Percentiles rank a stretch among this genome's conserved stretches.
Evolutionary conservation across 2,329 filamentous ascomycete genomes (phyloP).

Genomic region (Aspergillus aculeatus): DNA sequence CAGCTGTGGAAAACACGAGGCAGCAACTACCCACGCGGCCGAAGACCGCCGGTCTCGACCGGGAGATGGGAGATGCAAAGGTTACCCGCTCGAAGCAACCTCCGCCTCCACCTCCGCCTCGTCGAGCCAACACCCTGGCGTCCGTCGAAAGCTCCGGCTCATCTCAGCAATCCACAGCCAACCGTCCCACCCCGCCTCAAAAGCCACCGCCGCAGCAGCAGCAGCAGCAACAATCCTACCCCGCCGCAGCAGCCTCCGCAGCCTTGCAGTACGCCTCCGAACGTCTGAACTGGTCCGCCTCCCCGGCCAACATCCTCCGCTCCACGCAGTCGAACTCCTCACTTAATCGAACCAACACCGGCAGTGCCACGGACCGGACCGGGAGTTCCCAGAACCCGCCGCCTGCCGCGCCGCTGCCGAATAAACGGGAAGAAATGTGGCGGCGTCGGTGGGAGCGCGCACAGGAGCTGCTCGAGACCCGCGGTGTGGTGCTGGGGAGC

Average conservation of each 20-base stretch:
- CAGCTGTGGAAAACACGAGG: constrained; percentile 8
- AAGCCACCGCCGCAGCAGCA: not conserved
- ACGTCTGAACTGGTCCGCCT: constrained; percentile 24
- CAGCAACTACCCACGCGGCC: constrained; percentile 7
- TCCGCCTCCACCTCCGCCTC: constrained; percentile 32
- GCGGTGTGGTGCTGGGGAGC: constrained; percentile 45
- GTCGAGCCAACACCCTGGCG: constrained; percentile 30
- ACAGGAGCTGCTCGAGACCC: constrained; percentile 41
- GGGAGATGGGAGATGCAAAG: constrained; percentile 2
- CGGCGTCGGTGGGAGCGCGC: constrained; percentile 48
- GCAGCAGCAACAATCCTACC: constrained; percentile 24
- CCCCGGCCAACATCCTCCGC: constrained; percentile 19
- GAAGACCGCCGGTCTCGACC: constrained; percentile 3
- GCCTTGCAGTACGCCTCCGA: constrained; percentile 34
- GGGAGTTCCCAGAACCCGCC: constrained; percentile 8
- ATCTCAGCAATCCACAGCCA: constrained; percentile 13
- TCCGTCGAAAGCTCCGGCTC: constrained; percentile 16
- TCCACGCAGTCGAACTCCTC: constrained; percentile 25
- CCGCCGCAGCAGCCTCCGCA: constrained; percentile 21
- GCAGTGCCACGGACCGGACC: constrained; percentile 19
- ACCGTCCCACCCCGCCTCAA: constrained; percentile 13
- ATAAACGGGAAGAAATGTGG: constrained; percentile 52
- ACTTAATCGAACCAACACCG: constrained; percentile 18
- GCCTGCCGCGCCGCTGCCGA: constrained; percentile 37
- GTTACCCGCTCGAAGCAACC: constrained; percentile 25